phyloP scores from a whole-genome alignment of 306 rosid genomes.

The Carpinus viminea region DNA sequence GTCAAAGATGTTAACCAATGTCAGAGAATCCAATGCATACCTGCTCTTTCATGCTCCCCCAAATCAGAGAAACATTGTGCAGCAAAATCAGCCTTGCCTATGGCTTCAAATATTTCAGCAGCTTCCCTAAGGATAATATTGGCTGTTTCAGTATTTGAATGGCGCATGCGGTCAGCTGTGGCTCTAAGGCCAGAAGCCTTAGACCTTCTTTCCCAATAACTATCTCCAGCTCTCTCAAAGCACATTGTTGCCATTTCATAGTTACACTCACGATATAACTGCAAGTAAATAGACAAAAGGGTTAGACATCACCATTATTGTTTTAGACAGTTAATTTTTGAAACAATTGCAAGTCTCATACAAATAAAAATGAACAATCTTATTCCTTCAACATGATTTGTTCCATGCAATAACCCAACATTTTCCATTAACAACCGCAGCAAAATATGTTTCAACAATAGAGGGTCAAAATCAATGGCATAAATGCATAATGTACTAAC shows the following conservation, averaged over 20 bases:
- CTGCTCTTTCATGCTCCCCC: constrained; percentile 69
- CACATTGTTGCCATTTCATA: constrained; percentile 76
- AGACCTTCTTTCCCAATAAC: constrained; percentile 70
- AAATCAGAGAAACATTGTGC: constrained; percentile 68
- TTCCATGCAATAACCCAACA: background rate
- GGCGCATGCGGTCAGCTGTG: constrained; percentile 45
- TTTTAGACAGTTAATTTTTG: background rate
- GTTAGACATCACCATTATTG: background rate
- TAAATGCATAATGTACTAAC: constrained; percentile 20
- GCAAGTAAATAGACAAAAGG: constrained; percentile 14
- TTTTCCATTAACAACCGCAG: background rate
- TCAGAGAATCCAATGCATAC: constrained; percentile 34
- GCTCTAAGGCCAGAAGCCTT: constrained; percentile 70
- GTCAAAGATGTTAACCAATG: background rate
- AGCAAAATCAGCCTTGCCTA: constrained; percentile 60
- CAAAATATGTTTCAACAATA: background rate
- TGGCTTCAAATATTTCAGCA: constrained; percentile 64
- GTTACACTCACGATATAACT: constrained; percentile 64
- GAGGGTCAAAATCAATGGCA: background rate
- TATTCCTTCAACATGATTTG: background rate
- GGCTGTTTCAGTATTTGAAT: constrained; percentile 46
- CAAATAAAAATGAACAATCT: background rate
- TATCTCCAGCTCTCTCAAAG: constrained; percentile 73
- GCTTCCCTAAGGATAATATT: constrained; percentile 68
- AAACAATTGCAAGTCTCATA: background rate